Evolutionary conservation across 1,139 yeast genomes (phyloP).

Genomic region (Scheffersomyces cryptocercus): DNA sequence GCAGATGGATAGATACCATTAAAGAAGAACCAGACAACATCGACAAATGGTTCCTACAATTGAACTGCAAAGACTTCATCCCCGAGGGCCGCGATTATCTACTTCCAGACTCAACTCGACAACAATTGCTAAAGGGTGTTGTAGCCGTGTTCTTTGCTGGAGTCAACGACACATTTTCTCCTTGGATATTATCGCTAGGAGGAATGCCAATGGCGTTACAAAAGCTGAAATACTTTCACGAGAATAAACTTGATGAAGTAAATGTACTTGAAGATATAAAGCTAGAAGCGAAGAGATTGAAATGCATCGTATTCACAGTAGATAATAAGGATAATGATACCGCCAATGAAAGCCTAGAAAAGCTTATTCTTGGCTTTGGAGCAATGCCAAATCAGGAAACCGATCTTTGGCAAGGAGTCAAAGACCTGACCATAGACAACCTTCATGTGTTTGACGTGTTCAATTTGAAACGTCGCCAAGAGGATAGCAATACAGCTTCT

Average conservation of each 20-base stretch:
- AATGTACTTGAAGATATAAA: constrained; percentile 5
- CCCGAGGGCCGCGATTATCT: constrained; percentile 16
- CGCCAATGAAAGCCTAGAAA: too few species aligned
- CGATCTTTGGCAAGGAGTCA: constrained; percentile 5
- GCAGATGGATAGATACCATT: constrained; percentile 24
- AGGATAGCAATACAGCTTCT: constrained; percentile 7
- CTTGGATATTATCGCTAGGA: constrained; percentile 19
- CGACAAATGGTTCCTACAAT: constrained; percentile 22
- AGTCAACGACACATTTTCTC: constrained; percentile 7
- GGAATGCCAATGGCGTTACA: constrained; percentile 2
- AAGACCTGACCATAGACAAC: constrained; percentile 1
- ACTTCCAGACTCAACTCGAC: constrained; percentile 17
- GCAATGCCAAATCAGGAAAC: not conserved
- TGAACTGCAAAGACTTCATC: constrained; percentile 14
- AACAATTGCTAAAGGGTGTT: constrained; percentile 11
- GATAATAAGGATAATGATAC: not conserved
- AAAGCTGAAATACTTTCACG: not conserved
- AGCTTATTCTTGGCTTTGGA: too few species aligned
- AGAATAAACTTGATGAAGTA: not conserved
- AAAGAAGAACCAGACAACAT: constrained; percentile 12
- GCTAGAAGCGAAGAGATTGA: not conserved
- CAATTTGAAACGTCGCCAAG: constrained; percentile 4
- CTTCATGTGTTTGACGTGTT: constrained; percentile 1
- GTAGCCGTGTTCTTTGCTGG: constrained; percentile 11
- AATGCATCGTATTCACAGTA: not conserved